phyloP scores from a whole-genome alignment of 345 rosid genomes.

The Carallia brachiata region DNA sequence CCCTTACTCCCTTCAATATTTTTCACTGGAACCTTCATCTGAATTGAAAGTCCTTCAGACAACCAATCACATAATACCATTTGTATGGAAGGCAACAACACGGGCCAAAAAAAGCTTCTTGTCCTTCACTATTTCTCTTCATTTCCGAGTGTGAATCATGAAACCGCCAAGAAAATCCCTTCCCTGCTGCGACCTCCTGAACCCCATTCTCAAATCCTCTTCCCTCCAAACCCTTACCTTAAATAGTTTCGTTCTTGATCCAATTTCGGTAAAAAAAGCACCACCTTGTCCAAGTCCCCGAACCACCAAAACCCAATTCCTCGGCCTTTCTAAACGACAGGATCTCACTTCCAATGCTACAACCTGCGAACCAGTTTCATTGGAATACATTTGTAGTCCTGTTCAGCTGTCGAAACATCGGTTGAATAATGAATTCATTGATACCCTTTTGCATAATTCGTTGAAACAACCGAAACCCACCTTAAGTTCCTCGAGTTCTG shows the following conservation, averaged over 20 bases:
- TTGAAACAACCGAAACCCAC: conserved; percentile 4
- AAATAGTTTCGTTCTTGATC: too few relatives aligned
- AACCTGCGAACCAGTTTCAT: too few relatives aligned
- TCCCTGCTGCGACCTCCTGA: neutral
- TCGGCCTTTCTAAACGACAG: too few relatives aligned
- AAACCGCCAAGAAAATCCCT: conserved; percentile 10
- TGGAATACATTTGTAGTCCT: neutral
- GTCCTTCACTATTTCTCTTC: too few relatives aligned
- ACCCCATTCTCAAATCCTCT: neutral
- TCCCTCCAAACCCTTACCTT: neutral
- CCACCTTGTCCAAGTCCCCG: neutral
- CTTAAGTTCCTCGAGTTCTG: neutral
- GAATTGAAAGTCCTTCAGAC: too few relatives aligned
- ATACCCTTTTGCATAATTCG: neutral
- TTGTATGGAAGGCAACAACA: too few relatives aligned
- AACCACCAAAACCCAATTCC: neutral
- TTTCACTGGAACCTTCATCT: too few relatives aligned
- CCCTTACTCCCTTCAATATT: too few relatives aligned
- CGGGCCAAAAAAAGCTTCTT: too few relatives aligned
- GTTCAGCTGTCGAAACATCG: neutral
- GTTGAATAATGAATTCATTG: neutral
- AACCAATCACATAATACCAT: too few relatives aligned
- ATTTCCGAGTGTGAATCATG: conserved; percentile 4
- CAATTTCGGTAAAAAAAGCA: neutral
- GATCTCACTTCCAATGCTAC: too few relatives aligned